Evolutionary conservation across 2,329 filamentous ascomycete species (phyloP), one percentile per base, ranked within the genome.

Genomic region (Colletotrichum gigasporum): DNA sequence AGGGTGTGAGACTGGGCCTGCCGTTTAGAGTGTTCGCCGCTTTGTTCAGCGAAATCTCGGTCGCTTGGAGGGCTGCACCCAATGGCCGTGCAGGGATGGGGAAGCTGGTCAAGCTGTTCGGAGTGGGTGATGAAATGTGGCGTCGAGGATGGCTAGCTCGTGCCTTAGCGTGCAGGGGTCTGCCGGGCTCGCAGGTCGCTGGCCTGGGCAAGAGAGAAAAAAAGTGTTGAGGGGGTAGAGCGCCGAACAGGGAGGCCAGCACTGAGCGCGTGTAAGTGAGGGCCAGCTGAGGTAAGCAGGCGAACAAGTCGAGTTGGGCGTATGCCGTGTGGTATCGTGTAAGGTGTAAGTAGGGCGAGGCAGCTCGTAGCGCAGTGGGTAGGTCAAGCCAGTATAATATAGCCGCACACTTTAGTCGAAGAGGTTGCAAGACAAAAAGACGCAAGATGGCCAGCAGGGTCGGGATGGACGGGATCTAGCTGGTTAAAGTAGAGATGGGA

Each of bases 91-190:
- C 56, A 48, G 30, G 61, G 61, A 64, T 54, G 61, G 48, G 48
- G 61, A 61, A 64, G 61, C 61, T 64, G 56, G 56, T 61, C 42
- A 16, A 64, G 56, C 61, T 64, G 55, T 48, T 42, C 39, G 45
- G 30, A n/a, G 32, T 61, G 61, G 56, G 61, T 55, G 48, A 64
- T 64, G 56, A 50, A 64, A 61, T 64, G 61, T 64, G 61, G 56
- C 61, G 56, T 61, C 42, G 39, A 44, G 42, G 34, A 54, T 50
- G 41, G 48, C 47, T 61, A 64, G 61, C 61, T 61, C 28, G 47
- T 37, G 28, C 61, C 34, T 61, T 64, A 61, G 61, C 56, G 61
- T 44, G 41, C 61, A 64, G 42, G 61, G 61, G 56, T 55, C 61
- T 39, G 58, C 52, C 58, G 51, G 58, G 58, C 28, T 57, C 35